Conservation (phyloP, 1,284 basidiomycete genomes). For the Cryptococcus maquisensis region DNA sequence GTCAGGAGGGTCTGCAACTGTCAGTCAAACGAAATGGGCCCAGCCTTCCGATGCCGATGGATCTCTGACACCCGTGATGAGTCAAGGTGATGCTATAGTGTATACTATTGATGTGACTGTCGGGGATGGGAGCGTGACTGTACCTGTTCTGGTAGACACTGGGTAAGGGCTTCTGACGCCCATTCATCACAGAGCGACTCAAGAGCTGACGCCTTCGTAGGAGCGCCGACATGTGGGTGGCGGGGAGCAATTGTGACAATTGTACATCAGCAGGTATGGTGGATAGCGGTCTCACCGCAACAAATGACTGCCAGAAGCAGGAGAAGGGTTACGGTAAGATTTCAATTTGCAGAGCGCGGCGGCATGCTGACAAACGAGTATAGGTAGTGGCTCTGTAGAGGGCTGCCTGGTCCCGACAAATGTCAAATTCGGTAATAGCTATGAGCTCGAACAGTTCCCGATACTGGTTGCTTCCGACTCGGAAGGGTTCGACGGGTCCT, state of each 20-base stretch:
- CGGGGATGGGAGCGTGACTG: background rate
- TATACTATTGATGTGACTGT: slow-evolving; percentile 10
- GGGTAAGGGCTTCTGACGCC: background rate
- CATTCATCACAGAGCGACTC: background rate
- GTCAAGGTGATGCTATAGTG: slow-evolving; percentile 4
- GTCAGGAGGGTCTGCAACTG: background rate
- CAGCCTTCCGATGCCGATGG: background rate
- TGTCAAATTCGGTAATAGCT: slow-evolving; percentile 4
- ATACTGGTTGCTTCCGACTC: slow-evolving; percentile 2
- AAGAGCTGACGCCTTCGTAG: background rate
- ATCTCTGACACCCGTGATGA: background rate
- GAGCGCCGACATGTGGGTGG: slow-evolving; percentile 13
- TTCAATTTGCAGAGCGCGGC: background rate
- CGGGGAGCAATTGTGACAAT: slow-evolving; percentile 4
- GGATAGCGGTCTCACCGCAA: background rate
- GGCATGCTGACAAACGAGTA: background rate
- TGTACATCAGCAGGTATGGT: slow-evolving; percentile 5
- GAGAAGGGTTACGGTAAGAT: slow-evolving; percentile 7
- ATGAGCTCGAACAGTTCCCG: slow-evolving; percentile 3
- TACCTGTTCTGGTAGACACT: slow-evolving; percentile 8
- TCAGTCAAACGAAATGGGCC: background rate
- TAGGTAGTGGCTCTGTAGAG: slow-evolving; percentile 10
- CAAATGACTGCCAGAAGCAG: slow-evolving; percentile 1
- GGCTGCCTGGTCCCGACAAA: slow-evolving; percentile 10
- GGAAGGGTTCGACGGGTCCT: slow-evolving; percentile 6